These are phyloP conservation scores for Westerdykella ornata DNA, from an alignment of 2,329 filamentous ascomycete species.

Conservation along the genomic window DNA sequence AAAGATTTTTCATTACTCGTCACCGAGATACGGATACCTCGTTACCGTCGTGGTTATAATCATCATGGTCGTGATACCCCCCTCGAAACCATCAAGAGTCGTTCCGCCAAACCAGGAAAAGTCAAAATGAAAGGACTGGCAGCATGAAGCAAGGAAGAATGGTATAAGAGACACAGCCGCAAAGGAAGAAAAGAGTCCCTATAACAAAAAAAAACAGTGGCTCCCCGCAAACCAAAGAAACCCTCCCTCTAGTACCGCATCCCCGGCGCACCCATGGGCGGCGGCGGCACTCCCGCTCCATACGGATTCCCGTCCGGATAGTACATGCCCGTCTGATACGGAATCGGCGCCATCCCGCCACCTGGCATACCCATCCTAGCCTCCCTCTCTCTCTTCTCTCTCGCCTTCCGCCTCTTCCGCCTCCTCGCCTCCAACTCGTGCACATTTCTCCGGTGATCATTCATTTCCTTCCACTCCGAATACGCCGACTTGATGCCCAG, in stretches of 20 bases:
- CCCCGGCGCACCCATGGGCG: slow-evolving; percentile 32
- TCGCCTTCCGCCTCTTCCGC: slow-evolving; percentile 41
- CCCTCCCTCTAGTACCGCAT: slow-evolving; percentile 25
- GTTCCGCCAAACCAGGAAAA: too few species aligned
- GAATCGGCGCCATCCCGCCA: slow-evolving; percentile 24
- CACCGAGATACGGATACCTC: too few species aligned
- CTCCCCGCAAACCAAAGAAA: background rate
- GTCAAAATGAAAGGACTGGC: background rate
- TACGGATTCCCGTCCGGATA: slow-evolving; percentile 45
- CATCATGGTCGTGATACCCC: too few species aligned
- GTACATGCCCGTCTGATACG: slow-evolving; percentile 28
- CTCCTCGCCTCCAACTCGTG: slow-evolving; percentile 49
- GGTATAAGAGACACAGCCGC: background rate
- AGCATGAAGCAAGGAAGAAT: background rate
- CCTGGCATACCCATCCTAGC: slow-evolving; percentile 38
- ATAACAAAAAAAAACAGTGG: background rate
- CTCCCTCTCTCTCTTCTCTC: slow-evolving; percentile 39
- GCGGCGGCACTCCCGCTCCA: slow-evolving; percentile 34
- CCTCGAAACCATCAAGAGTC: too few species aligned
- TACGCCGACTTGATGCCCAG: slow-evolving; percentile 61
- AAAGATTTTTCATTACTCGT: too few species aligned
- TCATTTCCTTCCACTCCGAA: slow-evolving; percentile 61
- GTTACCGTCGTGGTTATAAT: too few species aligned
- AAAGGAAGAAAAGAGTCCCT: background rate
- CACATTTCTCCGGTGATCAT: slow-evolving; percentile 53